phyloP scores from a whole-genome alignment of 148 eudicot species.

The Rhododendron ovatum region DNA sequence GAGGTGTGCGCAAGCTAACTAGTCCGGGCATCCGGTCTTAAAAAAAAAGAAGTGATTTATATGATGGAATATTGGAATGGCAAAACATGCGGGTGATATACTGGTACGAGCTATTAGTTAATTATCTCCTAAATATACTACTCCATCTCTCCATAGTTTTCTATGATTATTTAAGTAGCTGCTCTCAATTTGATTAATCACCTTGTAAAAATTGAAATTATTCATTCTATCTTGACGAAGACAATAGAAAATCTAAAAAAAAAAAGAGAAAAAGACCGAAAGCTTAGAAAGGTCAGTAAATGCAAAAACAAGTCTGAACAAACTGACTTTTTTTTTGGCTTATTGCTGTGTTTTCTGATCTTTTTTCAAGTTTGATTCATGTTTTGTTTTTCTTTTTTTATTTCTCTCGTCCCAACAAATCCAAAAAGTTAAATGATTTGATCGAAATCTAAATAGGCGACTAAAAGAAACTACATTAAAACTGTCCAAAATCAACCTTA shows the following conservation, averaged over 20 bases:
- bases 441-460: background rate
- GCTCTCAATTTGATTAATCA: too few relatives aligned
- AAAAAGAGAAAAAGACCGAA: background rate
- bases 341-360: background rate
- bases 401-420: background rate
- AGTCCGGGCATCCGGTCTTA: too few relatives aligned
- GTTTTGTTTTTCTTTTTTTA: background rate
- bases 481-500: background rate
- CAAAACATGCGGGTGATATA: too few relatives aligned
- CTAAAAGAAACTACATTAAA: too few relatives aligned
- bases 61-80: too few relatives aligned
- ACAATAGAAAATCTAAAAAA: background rate
- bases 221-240: background rate
- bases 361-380: background rate
- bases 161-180: too few relatives aligned
- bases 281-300: background rate
- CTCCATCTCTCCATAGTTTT: too few relatives aligned
- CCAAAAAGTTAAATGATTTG: background rate
- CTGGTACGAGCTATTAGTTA: too few relatives aligned
- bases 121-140: too few relatives aligned
- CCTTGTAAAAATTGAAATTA: too few relatives aligned
- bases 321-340: background rate
- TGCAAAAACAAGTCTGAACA: background rate
- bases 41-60: too few relatives aligned
- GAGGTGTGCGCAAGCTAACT: too few relatives aligned